phyloP scores from a whole-genome alignment of 495 filamentous ascomycete species.

The Pseudevernia furfuracea region DNA sequence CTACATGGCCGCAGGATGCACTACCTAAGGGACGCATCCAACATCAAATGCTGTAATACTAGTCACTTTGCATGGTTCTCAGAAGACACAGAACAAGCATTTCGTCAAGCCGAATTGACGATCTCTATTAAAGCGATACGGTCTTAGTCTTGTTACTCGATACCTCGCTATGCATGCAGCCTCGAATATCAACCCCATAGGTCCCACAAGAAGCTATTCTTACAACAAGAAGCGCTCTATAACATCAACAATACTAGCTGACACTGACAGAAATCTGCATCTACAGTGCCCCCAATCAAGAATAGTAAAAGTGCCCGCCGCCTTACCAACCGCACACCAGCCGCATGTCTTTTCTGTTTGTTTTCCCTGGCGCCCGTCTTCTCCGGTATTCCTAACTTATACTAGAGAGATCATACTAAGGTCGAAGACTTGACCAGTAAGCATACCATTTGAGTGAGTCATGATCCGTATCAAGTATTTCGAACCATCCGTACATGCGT shows the following conservation, averaged over 20 bases:
- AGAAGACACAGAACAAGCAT: not conserved
- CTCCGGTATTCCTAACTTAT: too few species aligned
- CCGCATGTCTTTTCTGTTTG: too few species aligned
- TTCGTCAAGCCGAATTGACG: not conserved
- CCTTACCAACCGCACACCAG: too few species aligned
- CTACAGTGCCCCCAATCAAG: not conserved
- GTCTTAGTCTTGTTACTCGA: not conserved
- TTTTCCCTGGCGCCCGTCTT: too few species aligned
- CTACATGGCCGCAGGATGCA: not conserved
- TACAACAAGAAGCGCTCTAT: not conserved
- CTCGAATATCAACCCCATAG: not conserved
- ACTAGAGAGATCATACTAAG: too few species aligned
- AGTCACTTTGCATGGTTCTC: not conserved
- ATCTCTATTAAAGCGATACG: not conserved
- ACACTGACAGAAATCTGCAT: not conserved
- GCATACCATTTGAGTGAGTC: too few species aligned
- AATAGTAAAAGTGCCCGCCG: too few species aligned
- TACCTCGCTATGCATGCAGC: not conserved
- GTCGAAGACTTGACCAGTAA: too few species aligned
- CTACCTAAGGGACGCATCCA: not conserved
- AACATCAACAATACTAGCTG: not conserved
- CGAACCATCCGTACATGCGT: too few species aligned
- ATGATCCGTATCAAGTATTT: too few species aligned
- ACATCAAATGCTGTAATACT: not conserved
- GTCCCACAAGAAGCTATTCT: not conserved